Percentiles rank a stretch among this genome's conserved stretches.
phyloP scores from a whole-genome alignment of 768 basidiomycete genomes.

The Suillus sp. region DNA sequence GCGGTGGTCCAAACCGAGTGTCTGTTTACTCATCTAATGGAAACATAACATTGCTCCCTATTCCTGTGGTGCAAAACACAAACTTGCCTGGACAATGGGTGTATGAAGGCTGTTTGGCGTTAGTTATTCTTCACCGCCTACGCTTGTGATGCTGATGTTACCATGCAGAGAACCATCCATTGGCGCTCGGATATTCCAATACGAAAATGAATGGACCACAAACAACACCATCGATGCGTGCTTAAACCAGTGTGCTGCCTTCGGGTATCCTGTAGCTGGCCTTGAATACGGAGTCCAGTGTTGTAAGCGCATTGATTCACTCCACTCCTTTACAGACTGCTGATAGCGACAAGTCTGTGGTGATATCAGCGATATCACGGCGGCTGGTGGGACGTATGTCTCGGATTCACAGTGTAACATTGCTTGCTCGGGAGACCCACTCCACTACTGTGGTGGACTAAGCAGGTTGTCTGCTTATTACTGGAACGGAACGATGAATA shows the following conservation, averaged over 20 bases:
- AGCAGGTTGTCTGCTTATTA: constrained; percentile 55
- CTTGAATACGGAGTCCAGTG: constrained; percentile 73
- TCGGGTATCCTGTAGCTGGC: constrained; percentile 72
- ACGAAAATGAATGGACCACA: constrained; percentile 56
- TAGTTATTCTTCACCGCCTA: constrained; percentile 22
- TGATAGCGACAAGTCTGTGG: constrained; percentile 55
- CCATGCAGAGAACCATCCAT: constrained; percentile 47
- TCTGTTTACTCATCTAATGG: constrained; percentile 64
- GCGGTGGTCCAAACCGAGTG: constrained; percentile 72
- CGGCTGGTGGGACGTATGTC: constrained; percentile 34
- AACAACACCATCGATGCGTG: constrained; percentile 71
- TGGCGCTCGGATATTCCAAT: constrained; percentile 54
- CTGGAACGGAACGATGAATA: constrained; percentile 53
- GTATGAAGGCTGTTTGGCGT: constrained; percentile 72
- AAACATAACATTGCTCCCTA: constrained; percentile 54
- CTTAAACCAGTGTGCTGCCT: constrained; percentile 66
- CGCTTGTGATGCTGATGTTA: not conserved
- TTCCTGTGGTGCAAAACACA: constrained; percentile 57
- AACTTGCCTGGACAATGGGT: constrained; percentile 63
- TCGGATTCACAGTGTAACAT: constrained; percentile 43
- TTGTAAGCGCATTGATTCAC: constrained; percentile 48
- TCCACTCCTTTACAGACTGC: not conserved
- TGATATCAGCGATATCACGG: constrained; percentile 55
- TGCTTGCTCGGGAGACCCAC: constrained; percentile 70
- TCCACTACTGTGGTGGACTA: constrained; percentile 67